phyloP scores from a whole-genome alignment of 139 green algal genomes.

The Bryopsis sp. region DNA sequence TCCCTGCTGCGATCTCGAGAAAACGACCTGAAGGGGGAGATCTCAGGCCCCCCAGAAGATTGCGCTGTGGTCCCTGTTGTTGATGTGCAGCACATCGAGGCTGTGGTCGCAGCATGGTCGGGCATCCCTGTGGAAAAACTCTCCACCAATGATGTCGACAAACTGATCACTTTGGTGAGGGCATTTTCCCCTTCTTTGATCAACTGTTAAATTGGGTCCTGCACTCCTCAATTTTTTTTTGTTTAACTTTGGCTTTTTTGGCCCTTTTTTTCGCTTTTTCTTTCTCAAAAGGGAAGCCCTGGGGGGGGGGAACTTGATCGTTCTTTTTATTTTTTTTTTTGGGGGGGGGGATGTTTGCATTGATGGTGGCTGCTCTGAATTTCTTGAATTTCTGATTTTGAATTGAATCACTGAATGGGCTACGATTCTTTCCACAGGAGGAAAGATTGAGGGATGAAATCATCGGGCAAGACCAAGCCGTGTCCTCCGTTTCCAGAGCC shows the following conservation, averaged over 20 bases:
- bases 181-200: too few relatives aligned
- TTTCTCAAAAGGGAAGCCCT: too few relatives aligned
- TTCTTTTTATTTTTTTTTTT: too few relatives aligned
- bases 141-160: slow-evolving; percentile 64
- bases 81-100: slow-evolving; percentile 67
- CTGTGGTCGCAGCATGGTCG: slow-evolving; percentile 79
- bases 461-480: slow-evolving; percentile 80
- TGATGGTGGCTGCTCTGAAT: too few relatives aligned
- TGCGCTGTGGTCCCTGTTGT: slow-evolving; percentile 55
- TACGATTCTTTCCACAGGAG: too few relatives aligned
- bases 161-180: slow-evolving; percentile 75
- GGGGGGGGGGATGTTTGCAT: too few relatives aligned
- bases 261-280: too few relatives aligned
- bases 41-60: slow-evolving; percentile 24
- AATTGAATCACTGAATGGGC: too few relatives aligned
- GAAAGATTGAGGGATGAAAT: slow-evolving; percentile 30
- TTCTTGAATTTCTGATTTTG: too few relatives aligned
- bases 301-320: slow-evolving; percentile 7
- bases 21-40: slow-evolving; percentile 35
- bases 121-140: slow-evolving; percentile 84
- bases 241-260: too few relatives aligned
- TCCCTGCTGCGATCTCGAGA: slow-evolving; percentile 49
- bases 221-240: too few relatives aligned
- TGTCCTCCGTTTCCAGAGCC: slow-evolving; percentile 77
- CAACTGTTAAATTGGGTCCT: too few relatives aligned